Percentiles rank a stretch among this genome's conserved stretches.
These are phyloP conservation scores for Penicillium griseofulvum DNA, from an alignment of 2,329 filamentous ascomycete genomes.

Conservation along the genomic window DNA sequence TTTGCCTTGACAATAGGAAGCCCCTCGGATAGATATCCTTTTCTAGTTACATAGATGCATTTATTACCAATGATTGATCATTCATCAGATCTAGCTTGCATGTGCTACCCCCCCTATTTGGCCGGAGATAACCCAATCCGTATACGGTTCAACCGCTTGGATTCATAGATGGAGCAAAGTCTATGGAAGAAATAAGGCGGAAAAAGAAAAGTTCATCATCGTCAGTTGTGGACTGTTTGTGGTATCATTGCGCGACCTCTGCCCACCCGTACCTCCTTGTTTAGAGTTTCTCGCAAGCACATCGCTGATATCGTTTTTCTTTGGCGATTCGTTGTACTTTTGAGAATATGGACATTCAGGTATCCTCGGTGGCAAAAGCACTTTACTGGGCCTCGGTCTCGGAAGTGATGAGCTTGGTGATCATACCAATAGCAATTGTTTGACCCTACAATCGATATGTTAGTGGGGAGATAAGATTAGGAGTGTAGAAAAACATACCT, in stretches of 20 bases:
- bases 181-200: conserved; percentile 22
- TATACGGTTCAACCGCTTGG: conserved; percentile 17
- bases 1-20: not conserved
- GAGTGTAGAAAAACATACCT: conserved; percentile 55
- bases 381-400: conserved; percentile 19
- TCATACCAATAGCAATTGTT: conserved; percentile 99
- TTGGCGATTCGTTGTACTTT: not conserved
- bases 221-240: conserved; percentile 28
- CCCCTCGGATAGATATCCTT: conserved; percentile 5
- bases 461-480: conserved; percentile 13
- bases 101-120: not conserved
- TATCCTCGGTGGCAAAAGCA: not conserved
- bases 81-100: not conserved
- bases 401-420: conserved; percentile 73
- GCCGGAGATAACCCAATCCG: not conserved
- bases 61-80: not conserved
- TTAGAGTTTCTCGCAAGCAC: conserved; percentile 6
- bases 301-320: not conserved
- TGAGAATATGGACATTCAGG: not conserved
- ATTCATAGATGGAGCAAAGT: conserved; percentile 19
- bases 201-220: conserved; percentile 33
- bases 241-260: conserved; percentile 25
- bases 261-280: conserved; percentile 18
- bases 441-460: conserved; percentile 64
- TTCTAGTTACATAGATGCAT: conserved; percentile 12